Percentiles rank a stretch among this genome's conserved stretches.
Conservation (phyloP, 164 flowering plant genomes). For the Malania oleifera region DNA sequence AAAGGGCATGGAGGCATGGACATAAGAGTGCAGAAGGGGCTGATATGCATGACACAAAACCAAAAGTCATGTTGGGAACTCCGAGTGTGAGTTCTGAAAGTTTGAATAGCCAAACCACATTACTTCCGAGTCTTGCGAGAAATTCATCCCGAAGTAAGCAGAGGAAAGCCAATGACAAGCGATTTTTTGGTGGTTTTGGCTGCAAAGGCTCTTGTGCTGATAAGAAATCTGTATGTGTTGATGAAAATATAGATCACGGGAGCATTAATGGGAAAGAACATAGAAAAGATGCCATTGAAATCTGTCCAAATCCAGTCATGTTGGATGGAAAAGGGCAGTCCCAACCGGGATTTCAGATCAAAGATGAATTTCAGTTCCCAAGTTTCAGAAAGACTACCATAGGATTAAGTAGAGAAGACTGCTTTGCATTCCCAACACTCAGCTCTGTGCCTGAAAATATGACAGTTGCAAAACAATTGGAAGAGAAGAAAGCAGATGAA, state of each 20-base stretch:
- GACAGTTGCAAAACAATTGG: not conserved
- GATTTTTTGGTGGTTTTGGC: slow-evolving; percentile 28
- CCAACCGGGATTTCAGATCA: slow-evolving; percentile 9
- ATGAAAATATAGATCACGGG: slow-evolving; percentile 8
- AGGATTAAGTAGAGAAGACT: slow-evolving; percentile 18
- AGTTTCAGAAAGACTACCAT: slow-evolving; percentile 4
- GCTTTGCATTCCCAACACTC: slow-evolving; percentile 16
- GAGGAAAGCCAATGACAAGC: slow-evolving; percentile 18
- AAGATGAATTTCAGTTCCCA: slow-evolving; percentile 6
- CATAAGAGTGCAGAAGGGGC: slow-evolving; percentile 8
- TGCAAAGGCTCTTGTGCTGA: slow-evolving; percentile 55
- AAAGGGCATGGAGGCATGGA: not conserved
- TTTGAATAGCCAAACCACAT: slow-evolving; percentile 34
- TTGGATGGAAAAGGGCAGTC: slow-evolving; percentile 9
- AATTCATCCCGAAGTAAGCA: slow-evolving; percentile 18
- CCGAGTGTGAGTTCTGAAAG: slow-evolving; percentile 43
- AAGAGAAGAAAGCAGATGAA: slow-evolving; percentile 15
- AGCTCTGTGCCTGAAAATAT: not conserved
- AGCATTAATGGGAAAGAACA: slow-evolving; percentile 11
- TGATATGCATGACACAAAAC: slow-evolving; percentile 5
- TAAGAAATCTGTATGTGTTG: slow-evolving; percentile 39
- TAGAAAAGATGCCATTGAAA: slow-evolving; percentile 5
- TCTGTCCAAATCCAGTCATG: not conserved
- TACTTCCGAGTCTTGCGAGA: slow-evolving; percentile 17
- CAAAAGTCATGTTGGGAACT: slow-evolving; percentile 25